Conservation (phyloP, 352 stramenopile species). For the Globisporangium rhizosaccharum region DNA sequence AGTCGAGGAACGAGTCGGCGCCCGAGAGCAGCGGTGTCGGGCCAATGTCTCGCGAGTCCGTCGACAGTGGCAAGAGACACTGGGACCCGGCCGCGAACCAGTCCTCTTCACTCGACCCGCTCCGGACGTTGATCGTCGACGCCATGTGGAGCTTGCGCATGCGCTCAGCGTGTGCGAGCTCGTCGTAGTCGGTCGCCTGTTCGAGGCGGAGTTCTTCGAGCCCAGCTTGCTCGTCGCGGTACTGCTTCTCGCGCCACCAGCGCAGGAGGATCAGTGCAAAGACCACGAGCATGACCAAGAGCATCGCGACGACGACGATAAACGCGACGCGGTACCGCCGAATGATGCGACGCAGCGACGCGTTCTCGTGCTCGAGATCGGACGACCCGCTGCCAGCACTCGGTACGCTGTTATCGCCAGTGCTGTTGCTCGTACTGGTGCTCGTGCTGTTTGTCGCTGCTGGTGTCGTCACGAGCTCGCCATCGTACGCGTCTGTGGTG, state of each 20-base stretch:
- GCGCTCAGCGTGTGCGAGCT: not conserved
- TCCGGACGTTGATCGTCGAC: conserved; percentile 9
- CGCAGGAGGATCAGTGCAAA: conserved; percentile 9
- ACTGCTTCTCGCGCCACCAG: conserved; percentile 15
- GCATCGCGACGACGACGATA: conserved; percentile 5
- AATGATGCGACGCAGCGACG: conserved; percentile 1
- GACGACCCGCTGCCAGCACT: not conserved
- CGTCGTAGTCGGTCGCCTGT: conserved; percentile 1
- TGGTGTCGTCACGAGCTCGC: conserved; percentile 14
- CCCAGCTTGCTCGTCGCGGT: conserved; percentile 7
- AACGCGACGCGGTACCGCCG: conserved; percentile 9
- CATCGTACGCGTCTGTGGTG: conserved; percentile 44
- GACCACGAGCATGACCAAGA: conserved; percentile 9
- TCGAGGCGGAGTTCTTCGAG: not conserved
- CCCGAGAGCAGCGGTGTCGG: too few relatives aligned
- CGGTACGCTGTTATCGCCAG: not conserved
- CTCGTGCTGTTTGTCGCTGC: conserved; percentile 6
- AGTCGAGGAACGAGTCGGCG: conserved; percentile 11
- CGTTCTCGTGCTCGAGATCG: conserved; percentile 13
- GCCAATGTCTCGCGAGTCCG: not conserved
- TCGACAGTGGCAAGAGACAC: not conserved
- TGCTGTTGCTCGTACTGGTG: conserved; percentile 8
- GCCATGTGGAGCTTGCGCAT: conserved; percentile 5
- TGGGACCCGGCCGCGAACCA: not conserved
- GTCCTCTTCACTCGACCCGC: conserved; percentile 6